Evolutionary conservation across 768 basidiomycete genomes (phyloP).

Genomic region (Mycena belliarum): DNA sequence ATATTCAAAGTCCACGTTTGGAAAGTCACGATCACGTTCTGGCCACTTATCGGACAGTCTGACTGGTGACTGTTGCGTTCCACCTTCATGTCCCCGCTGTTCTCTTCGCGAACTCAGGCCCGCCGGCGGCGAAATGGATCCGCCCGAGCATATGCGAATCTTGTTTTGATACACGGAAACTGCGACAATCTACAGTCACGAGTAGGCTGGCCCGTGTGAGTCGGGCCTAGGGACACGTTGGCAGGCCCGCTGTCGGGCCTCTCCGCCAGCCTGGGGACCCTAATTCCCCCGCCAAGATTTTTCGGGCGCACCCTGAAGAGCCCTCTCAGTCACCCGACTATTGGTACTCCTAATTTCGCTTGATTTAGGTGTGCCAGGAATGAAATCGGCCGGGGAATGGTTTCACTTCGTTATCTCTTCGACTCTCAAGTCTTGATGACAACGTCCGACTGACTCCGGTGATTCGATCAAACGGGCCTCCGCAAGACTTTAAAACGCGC

Average conservation of each 20-base stretch:
- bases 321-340: not conserved
- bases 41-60: too few relatives aligned
- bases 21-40: too few relatives aligned
- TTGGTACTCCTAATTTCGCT: not conserved
- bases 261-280: too few relatives aligned
- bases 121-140: not conserved
- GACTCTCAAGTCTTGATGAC: not conserved
- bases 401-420: not conserved
- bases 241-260: conserved; percentile 8
- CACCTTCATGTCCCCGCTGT: too few relatives aligned
- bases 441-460: not conserved
- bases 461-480: conserved; percentile 13
- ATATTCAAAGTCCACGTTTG: too few relatives aligned
- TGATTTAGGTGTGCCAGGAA: not conserved
- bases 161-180: not conserved
- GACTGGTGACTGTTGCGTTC: too few relatives aligned
- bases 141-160: too few relatives aligned
- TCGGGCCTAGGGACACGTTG: conserved; percentile 2
- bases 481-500: conserved; percentile 2
- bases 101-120: too few relatives aligned
- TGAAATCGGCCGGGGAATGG: not conserved
- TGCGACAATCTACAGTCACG: not conserved
- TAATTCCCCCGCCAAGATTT: not conserved
- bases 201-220: not conserved
- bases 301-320: too few relatives aligned